Base-by-base conservation (phyloP, 192 early-diverging fungal species). In the Powellomyces hirtus region DNA sequence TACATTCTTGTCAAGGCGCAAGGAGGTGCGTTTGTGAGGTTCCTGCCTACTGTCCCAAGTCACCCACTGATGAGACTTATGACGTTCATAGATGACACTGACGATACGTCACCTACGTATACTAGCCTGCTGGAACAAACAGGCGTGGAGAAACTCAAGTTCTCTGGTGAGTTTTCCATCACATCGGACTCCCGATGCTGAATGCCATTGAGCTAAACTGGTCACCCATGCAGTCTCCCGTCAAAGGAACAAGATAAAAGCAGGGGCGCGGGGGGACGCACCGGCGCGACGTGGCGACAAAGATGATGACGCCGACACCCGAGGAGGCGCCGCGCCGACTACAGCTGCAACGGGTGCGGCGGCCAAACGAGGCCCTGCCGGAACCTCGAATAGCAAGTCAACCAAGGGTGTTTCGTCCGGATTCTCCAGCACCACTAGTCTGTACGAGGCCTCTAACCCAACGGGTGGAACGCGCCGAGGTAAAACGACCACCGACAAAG, bases 1-100 rank as follows among this genome's bases (percentile, higher is more conserved):
- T 93, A 89, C 67, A 90, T 91, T 77, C 37, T 90, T 1, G 74
- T 86, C 7, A 83, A 87, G 26, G 75, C 86, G 0, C 60, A 72
- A 72, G 89, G 84, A 65, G 84, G 79, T 77, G 60, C 57, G 57
- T 61, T 53, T 31, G 74, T 0, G 13, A 40, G 6, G 26, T 6
- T 44, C 10, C 46, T 49, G 2, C 5, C n/a, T 3, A 49, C 3
- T 24, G 16, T 26, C 33, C 7, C 37, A 1, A 38, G 22, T 4
- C 29, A 8, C 46, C 24, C 46, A 24, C 46, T 49, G 46, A 49
- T 24, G n/a, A 24, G n/a, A 24, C 18, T 42, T 16, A 6, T 33
- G 22, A 27, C 11, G 35, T n/a, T n/a, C n/a, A n/a, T 33, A 79
- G 77, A 79, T 45, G 81, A 82, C 26, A 61, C 71, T 1, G 81